Conservation (phyloP, 257 asterid genomes). For the Ocimum tenuiflorum region DNA sequence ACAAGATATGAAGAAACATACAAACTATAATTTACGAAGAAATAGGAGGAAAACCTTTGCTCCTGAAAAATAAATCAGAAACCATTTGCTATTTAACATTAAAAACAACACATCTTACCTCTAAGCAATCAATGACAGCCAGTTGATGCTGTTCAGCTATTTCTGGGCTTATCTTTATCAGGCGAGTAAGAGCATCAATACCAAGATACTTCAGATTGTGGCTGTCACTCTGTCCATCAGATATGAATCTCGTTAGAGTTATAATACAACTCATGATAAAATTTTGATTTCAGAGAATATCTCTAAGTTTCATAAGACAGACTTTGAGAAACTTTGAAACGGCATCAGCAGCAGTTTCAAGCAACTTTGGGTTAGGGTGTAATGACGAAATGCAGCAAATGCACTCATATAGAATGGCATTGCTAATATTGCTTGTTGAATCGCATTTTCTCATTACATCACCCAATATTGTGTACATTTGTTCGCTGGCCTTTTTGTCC, state of each 20-base stretch:
- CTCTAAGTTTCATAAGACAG: conserved; percentile 21
- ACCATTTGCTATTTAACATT: conserved; percentile 1
- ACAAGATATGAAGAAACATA: neutral
- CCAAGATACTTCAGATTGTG: conserved; percentile 97
- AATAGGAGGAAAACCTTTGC: neutral
- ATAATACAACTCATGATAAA: neutral
- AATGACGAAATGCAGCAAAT: conserved; percentile 83
- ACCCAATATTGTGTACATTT: conserved; percentile 82
- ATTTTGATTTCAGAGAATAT: neutral
- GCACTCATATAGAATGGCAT: conserved; percentile 88
- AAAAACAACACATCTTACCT: conserved; percentile 44
- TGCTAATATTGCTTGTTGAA: conserved; percentile 80
- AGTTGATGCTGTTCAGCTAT: conserved; percentile 96
- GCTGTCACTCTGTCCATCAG: conserved; percentile 78
- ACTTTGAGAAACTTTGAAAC: conserved; percentile 84
- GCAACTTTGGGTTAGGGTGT: conserved; percentile 81
- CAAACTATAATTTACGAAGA: neutral
- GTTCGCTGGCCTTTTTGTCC: conserved; percentile 91
- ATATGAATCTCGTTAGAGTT: conserved; percentile 13
- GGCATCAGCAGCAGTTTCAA: conserved; percentile 88
- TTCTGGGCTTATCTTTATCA: conserved; percentile 88
- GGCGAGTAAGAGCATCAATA: conserved; percentile 92
- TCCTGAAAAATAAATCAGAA: conserved; percentile 10
- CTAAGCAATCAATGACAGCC: conserved; percentile 95
- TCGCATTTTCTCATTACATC: conserved; percentile 85